These are phyloP conservation scores for Rhinocladiella mackenziei DNA, from an alignment of 2,329 filamentous ascomycete species.

Conservation along the genomic window DNA sequence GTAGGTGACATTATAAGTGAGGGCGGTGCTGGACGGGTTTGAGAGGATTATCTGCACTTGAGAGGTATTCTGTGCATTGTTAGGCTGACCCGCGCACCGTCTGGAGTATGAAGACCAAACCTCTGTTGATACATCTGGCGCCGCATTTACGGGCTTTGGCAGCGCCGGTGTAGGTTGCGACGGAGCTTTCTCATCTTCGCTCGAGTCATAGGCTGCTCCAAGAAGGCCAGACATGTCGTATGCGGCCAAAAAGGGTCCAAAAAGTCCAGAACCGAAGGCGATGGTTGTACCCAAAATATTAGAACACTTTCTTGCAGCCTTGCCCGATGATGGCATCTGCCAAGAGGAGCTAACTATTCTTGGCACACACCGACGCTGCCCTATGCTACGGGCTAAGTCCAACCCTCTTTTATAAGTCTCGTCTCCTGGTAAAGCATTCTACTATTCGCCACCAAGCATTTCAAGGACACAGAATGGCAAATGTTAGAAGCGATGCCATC, in stretches of 20 bases:
- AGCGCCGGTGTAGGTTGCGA: conserved; percentile 27
- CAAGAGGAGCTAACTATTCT: too few relatives aligned
- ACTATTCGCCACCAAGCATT: too few relatives aligned
- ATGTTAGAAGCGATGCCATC: too few relatives aligned
- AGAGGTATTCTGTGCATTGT: conserved; percentile 44
- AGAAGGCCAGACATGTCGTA: conserved; percentile 42
- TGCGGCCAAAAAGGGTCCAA: background rate
- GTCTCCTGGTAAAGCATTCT: too few relatives aligned
- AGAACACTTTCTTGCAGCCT: too few relatives aligned
- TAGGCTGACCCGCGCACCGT: conserved; percentile 29
- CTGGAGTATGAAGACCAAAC: conserved; percentile 46
- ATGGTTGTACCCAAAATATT: too few relatives aligned
- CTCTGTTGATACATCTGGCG: conserved; percentile 54
- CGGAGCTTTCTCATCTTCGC: conserved; percentile 44
- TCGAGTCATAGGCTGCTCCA: conserved; percentile 45
- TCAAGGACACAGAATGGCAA: too few relatives aligned
- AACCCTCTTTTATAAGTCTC: too few relatives aligned
- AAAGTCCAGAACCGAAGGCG: background rate
- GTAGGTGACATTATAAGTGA: conserved; percentile 59
- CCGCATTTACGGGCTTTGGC: conserved; percentile 42
- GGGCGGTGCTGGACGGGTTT: conserved; percentile 48
- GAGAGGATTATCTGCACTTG: conserved; percentile 50
- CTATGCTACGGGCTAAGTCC: too few relatives aligned
- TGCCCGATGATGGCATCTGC: too few relatives aligned
- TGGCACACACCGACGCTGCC: too few relatives aligned